Conservation (phyloP, 495 filamentous ascomycete genomes). For the Penicillium robsamsonii region DNA sequence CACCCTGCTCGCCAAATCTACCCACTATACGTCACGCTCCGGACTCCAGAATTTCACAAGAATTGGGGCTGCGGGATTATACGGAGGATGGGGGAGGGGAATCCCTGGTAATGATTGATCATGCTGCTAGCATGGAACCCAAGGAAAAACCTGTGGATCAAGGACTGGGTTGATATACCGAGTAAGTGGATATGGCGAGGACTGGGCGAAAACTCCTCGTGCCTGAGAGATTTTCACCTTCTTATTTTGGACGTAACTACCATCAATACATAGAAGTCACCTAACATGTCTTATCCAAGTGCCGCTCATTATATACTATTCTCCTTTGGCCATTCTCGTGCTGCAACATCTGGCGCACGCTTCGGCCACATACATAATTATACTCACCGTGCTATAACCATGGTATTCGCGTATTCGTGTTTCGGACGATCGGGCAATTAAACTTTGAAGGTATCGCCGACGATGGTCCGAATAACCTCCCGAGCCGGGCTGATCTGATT, state of each 20-base stretch:
- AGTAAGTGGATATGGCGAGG: slow-evolving; percentile 2
- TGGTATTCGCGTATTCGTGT: slow-evolving; percentile 1
- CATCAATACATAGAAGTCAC: neutral
- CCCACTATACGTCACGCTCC: slow-evolving; percentile 1
- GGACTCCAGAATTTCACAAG: slow-evolving; percentile 4
- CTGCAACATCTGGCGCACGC: neutral
- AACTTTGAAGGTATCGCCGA: slow-evolving; percentile 17
- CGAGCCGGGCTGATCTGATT: slow-evolving; percentile 11
- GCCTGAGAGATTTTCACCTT: neutral
- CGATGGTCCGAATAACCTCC: slow-evolving; percentile 21
- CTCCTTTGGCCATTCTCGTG: neutral
- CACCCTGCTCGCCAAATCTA: neutral
- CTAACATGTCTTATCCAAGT: neutral
- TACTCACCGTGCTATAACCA: slow-evolving; percentile 7
- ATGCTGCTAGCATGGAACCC: neutral
- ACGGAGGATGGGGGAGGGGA: slow-evolving; percentile 2
- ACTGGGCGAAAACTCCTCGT: neutral
- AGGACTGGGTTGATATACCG: neutral
- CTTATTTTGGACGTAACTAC: neutral
- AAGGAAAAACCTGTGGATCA: neutral
- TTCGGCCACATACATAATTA: neutral
- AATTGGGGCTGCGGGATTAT: slow-evolving; percentile 12
- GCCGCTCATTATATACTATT: neutral
- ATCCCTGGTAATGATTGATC: neutral
- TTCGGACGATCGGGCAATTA: slow-evolving; percentile 12